Conservation (phyloP, 1,284 basidiomycete genomes). For the Sphaerobolus stellatus region DNA sequence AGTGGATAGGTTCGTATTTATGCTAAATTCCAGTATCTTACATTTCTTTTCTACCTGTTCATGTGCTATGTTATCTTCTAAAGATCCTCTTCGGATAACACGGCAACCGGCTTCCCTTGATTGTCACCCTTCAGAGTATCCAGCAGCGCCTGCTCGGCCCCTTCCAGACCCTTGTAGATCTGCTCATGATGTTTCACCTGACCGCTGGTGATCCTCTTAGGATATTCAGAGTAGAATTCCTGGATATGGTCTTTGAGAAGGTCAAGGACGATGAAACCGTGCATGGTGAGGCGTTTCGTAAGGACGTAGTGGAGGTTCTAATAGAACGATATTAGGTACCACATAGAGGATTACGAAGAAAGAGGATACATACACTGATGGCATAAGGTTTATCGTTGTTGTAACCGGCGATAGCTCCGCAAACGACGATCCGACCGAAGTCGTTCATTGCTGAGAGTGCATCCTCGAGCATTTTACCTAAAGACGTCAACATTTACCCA, state of each 20-base stretch:
- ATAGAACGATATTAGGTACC: not conserved
- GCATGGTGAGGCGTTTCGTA: not conserved
- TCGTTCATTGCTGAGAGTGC: not conserved
- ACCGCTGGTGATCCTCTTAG: not conserved
- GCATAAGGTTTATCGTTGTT: not conserved
- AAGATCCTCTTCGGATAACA: not conserved
- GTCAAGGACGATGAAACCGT: not conserved
- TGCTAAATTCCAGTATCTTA: too few relatives aligned
- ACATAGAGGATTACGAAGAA: not conserved
- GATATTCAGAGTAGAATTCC: not conserved
- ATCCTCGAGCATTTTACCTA: not conserved
- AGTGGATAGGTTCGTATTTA: too few relatives aligned
- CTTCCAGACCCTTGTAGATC: not conserved
- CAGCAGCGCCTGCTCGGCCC: not conserved
- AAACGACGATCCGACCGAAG: not conserved
- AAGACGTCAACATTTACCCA: not conserved
- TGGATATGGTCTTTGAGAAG: not conserved
- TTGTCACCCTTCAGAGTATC: conserved; percentile 1
- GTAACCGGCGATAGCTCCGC: not conserved
- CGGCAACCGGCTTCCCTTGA: not conserved
- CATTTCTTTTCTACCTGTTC: too few relatives aligned
- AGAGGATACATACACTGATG: not conserved
- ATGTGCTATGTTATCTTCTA: too few relatives aligned
- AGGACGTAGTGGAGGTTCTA: not conserved
- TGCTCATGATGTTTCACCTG: not conserved